Evolutionary conservation across 345 rosid genomes (phyloP).

Genomic region (Syzygium aqueum): DNA sequence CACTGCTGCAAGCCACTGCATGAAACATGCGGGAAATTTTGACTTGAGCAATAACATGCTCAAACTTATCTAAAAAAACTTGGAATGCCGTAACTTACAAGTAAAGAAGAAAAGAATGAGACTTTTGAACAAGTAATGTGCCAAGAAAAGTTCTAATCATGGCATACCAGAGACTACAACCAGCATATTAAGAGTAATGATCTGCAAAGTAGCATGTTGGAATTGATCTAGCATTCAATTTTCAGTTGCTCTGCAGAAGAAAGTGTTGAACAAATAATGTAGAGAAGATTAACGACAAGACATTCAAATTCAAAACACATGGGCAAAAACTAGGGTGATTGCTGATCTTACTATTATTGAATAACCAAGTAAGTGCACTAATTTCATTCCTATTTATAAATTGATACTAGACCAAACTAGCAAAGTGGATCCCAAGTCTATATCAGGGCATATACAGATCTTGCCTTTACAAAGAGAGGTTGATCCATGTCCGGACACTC

Average conservation of each 20-base stretch:
- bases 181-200: background rate
- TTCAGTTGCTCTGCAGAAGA: background rate
- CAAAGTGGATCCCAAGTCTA: background rate
- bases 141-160: background rate
- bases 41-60: background rate
- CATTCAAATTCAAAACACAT: background rate
- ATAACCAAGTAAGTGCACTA: background rate
- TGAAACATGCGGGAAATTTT: background rate
- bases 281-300: background rate
- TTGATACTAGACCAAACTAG: background rate
- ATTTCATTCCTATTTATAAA: background rate
- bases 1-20: constrained; percentile 88
- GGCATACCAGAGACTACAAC: background rate
- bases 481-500: background rate
- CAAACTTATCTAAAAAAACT: background rate
- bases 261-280: background rate
- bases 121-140: background rate
- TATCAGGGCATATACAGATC: background rate
- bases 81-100: background rate
- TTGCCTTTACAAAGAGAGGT: background rate
- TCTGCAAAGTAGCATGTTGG: background rate
- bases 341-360: background rate
- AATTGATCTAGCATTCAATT: background rate
- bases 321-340: background rate
- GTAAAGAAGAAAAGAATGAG: background rate